Conservation (phyloP, 106 monocot species). For the Apostasia ramifera region DNA sequence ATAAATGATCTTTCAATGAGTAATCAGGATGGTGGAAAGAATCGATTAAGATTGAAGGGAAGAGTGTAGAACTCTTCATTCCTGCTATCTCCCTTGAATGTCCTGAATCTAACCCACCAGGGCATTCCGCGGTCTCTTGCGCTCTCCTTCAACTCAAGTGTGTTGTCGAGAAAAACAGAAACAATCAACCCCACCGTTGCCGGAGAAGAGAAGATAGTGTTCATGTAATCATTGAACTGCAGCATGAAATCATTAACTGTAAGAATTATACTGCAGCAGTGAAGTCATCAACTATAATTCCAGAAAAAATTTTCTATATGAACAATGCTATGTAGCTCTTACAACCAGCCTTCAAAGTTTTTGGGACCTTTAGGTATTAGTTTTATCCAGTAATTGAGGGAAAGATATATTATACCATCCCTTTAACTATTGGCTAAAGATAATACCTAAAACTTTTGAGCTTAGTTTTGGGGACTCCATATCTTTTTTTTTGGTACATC, state of each 20-base stretch:
- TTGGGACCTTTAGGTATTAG: too few species aligned
- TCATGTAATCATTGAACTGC: constrained; percentile 97
- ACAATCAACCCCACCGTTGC: constrained; percentile 76
- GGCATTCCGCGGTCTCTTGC: constrained; percentile 93
- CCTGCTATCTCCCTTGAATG: constrained; percentile 89
- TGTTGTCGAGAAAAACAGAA: constrained; percentile 91
- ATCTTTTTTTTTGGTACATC: too few species aligned
- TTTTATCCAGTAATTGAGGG: too few species aligned
- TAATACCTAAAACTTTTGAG: too few species aligned
- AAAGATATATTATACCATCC: too few species aligned
- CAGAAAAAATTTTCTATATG: too few species aligned
- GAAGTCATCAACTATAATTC: too few species aligned
- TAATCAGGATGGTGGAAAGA: constrained; percentile 85
- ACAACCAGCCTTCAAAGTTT: too few species aligned
- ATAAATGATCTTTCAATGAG: not conserved
- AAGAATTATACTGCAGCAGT: too few species aligned
- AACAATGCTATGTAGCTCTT: too few species aligned
- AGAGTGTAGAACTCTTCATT: constrained; percentile 99
- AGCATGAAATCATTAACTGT: not conserved
- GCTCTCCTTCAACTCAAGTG: constrained; percentile 75
- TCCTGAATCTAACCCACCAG: constrained; percentile 91
- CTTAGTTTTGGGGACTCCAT: too few species aligned
- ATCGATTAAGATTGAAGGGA: constrained; percentile 96
- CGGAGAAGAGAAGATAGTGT: constrained; percentile 92
- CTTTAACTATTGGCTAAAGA: too few species aligned